Evolutionary conservation across 345 rosid genomes (phyloP).

Genomic region (Pistacia vera): DNA sequence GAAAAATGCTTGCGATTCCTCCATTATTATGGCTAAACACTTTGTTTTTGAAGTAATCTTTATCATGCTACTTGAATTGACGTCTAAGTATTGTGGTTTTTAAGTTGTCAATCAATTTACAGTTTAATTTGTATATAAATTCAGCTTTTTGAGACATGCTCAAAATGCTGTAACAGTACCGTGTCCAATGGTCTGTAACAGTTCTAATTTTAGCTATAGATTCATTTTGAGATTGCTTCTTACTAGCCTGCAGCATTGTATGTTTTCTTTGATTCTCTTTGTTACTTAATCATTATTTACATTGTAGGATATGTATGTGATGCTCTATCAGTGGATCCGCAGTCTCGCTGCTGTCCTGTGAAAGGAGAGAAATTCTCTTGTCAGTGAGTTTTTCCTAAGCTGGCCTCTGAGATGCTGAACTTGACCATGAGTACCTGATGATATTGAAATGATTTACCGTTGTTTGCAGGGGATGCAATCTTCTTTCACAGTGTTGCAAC

Average conservation of each 20-base stretch:
- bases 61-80: too few species aligned
- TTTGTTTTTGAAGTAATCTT: too few species aligned
- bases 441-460: constrained; percentile 11
- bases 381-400: constrained; percentile 64
- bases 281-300: background rate
- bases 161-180: background rate
- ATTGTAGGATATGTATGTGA: constrained; percentile 81
- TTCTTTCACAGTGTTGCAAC: constrained; percentile 76
- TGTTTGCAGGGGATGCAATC: constrained; percentile 73
- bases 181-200: background rate
- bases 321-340: constrained; percentile 75
- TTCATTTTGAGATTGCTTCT: constrained; percentile 1
- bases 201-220: background rate
- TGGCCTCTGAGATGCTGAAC: constrained; percentile 7
- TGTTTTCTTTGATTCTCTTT: background rate
- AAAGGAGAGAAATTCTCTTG: constrained; percentile 90
- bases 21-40: too few species aligned
- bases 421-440: background rate
- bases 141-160: too few species aligned
- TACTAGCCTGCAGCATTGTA: background rate
- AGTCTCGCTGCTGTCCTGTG: constrained; percentile 77
- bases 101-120: too few species aligned
- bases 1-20: too few species aligned
- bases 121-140: too few species aligned
- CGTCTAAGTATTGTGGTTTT: too few species aligned